phyloP scores from a whole-genome alignment of 1,139 yeast genomes.

The Saccharomyces hybrid region DNA sequence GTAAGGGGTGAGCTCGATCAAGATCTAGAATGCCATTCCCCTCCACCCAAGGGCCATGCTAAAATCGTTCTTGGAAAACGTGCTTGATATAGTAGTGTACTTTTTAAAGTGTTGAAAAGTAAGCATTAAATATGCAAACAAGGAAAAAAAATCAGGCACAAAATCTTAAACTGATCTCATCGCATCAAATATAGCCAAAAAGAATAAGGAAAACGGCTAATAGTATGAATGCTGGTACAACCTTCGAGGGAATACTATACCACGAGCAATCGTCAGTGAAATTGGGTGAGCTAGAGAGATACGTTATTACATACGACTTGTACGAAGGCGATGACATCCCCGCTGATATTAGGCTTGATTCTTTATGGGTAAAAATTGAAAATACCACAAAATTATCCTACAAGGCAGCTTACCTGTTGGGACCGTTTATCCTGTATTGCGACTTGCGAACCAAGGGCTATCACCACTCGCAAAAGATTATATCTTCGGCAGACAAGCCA shows the following conservation, averaged over 20 bases:
- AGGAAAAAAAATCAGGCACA: background rate
- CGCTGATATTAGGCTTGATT: slow-evolving; percentile 19
- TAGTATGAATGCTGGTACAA: background rate
- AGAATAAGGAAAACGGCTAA: background rate
- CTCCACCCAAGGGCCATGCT: no score
- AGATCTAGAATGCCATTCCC: no score
- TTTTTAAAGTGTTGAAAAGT: background rate
- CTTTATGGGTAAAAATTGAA: slow-evolving; percentile 59
- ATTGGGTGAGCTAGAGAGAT: slow-evolving; percentile 54
- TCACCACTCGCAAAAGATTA: slow-evolving; percentile 46
- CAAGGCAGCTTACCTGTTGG: slow-evolving; percentile 82
- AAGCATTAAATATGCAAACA: background rate
- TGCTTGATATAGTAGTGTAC: background rate
- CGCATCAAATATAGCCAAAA: background rate
- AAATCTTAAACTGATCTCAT: background rate
- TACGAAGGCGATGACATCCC: slow-evolving; percentile 27
- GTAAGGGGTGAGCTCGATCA: no score
- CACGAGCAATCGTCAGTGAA: slow-evolving; percentile 34
- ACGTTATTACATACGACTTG: slow-evolving; percentile 39
- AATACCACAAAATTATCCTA: slow-evolving; percentile 68
- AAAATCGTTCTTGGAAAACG: background rate
- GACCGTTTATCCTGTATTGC: slow-evolving; percentile 83
- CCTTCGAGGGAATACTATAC: slow-evolving; percentile 7
- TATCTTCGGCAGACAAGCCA: slow-evolving; percentile 68
- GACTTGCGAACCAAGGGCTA: slow-evolving; percentile 67